Conservation (phyloP, 1,284 basidiomycete species). For the Tremellales sp. region DNA sequence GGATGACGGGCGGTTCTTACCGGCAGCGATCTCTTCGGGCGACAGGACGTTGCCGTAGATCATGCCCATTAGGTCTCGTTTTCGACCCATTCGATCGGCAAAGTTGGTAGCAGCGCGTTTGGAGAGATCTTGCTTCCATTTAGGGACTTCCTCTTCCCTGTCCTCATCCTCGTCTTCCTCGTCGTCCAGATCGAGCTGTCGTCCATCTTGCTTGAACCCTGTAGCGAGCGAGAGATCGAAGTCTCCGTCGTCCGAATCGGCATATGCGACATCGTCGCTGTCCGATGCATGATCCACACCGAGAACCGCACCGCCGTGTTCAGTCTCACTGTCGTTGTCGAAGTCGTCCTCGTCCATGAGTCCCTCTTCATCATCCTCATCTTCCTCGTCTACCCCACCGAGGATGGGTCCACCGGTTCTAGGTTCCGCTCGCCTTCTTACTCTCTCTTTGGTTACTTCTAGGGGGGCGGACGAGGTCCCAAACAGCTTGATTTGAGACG, state of each 20-base stretch:
- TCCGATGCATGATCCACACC: slow-evolving; percentile 28
- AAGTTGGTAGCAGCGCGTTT: slow-evolving; percentile 59
- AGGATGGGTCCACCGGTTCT: slow-evolving; percentile 39
- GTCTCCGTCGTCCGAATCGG: slow-evolving; percentile 66
- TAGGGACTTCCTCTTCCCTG: slow-evolving; percentile 54
- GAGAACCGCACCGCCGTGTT: slow-evolving; percentile 35
- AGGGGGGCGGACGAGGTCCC: slow-evolving; percentile 68
- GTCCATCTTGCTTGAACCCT: slow-evolving; percentile 48
- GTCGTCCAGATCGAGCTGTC: slow-evolving; percentile 50
- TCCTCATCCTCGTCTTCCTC: slow-evolving; percentile 47
- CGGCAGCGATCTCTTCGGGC: slow-evolving; percentile 65
- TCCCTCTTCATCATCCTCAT: slow-evolving; percentile 39
- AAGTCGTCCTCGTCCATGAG: slow-evolving; percentile 43
- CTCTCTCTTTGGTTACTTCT: slow-evolving; percentile 37
- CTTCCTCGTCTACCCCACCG: slow-evolving; percentile 42
- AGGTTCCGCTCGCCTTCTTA: slow-evolving; percentile 36
- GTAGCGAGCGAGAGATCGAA: slow-evolving; percentile 45
- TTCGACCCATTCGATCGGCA: slow-evolving; percentile 50
- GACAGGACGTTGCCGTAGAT: slow-evolving; percentile 73
- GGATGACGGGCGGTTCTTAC: slow-evolving; percentile 44
- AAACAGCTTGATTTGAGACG: slow-evolving; percentile 80
- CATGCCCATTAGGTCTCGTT: slow-evolving; percentile 76
- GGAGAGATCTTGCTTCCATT: slow-evolving; percentile 74
- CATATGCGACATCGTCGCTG: slow-evolving; percentile 58
- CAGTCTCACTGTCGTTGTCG: slow-evolving; percentile 37